These are phyloP conservation scores for Tilletia horrida DNA, from an alignment of 1,284 basidiomycete species.

Conservation along the genomic window DNA sequence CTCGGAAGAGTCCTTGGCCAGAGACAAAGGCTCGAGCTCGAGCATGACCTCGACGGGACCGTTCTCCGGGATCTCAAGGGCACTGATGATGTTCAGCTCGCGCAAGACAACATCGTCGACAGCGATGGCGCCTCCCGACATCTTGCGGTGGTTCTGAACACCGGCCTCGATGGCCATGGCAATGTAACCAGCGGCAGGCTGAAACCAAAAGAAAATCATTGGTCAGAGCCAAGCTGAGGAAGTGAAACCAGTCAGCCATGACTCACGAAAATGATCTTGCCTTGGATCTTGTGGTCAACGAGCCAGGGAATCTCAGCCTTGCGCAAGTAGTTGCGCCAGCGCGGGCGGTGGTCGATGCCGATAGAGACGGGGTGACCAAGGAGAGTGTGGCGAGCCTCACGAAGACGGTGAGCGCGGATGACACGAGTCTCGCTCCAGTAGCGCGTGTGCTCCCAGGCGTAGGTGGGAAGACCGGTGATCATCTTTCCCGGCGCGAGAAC, in stretches of 20 bases:
- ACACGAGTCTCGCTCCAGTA: not conserved
- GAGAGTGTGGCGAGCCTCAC: not conserved
- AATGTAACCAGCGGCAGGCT: not conserved
- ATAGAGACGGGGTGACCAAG: not conserved
- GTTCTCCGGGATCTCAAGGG: not conserved
- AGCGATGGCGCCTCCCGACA: not conserved
- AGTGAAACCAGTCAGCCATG: not conserved
- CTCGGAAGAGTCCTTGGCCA: not conserved
- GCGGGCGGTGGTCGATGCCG: not conserved
- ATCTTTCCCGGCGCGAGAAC: not conserved
- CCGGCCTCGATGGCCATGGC: not conserved
- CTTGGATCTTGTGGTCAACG: not conserved
- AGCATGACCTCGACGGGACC: not conserved
- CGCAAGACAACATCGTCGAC: not conserved
- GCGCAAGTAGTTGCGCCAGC: conserved; percentile 1
- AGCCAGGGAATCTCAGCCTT: conserved; percentile 1
- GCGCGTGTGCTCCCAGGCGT: not conserved
- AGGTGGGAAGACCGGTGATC: conserved; percentile 1
- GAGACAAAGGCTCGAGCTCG: not conserved
- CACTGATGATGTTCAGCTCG: conserved; percentile 1
- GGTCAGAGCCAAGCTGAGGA: not conserved
- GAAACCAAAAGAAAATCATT: not conserved
- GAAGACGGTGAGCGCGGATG: not conserved
- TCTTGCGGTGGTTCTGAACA: not conserved
- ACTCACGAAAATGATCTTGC: conserved; percentile 5